A percentile compares a stretch with the other conserved stretches of the same genome.
phyloP scores from a whole-genome alignment of 352 stramenopile species.

The Pythium folliculosum region DNA sequence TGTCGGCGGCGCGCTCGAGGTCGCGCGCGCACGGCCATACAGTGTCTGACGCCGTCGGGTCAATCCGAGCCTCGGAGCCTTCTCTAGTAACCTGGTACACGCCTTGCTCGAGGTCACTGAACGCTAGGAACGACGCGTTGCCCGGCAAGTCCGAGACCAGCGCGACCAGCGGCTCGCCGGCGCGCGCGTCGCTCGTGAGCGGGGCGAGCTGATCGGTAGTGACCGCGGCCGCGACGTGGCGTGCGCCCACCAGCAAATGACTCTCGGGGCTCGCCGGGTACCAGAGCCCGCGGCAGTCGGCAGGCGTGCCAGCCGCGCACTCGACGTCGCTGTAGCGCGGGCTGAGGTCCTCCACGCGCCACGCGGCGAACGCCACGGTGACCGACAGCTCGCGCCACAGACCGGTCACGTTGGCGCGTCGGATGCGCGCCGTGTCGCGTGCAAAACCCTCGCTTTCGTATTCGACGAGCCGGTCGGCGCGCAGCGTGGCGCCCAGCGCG shows the following conservation, averaged over 20 bases:
- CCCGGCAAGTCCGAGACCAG: constrained; percentile 16
- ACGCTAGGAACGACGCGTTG: constrained; percentile 11
- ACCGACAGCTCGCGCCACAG: constrained; percentile 17
- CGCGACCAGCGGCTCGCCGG: constrained; percentile 12
- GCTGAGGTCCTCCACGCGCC: constrained; percentile 16
- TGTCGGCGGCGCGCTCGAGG: constrained; percentile 18
- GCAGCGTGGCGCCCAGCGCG: constrained; percentile 8
- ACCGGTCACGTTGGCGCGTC: constrained; percentile 25
- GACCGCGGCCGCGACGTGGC: background rate
- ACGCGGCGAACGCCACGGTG: constrained; percentile 20
- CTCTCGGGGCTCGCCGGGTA: background rate
- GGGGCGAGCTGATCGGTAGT: constrained; percentile 11
- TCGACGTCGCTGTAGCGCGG: background rate
- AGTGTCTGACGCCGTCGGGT: background rate
- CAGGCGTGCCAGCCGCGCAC: background rate
- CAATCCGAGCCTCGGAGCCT: background rate
- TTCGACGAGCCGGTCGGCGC: constrained; percentile 17
- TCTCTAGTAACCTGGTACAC: background rate
- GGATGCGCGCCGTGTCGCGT: background rate
- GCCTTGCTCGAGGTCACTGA: constrained; percentile 12
- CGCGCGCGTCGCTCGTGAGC: background rate
- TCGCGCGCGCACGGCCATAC: constrained; percentile 21
- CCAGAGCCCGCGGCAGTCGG: constrained; percentile 10
- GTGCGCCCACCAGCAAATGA: background rate
- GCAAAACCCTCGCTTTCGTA: constrained; percentile 5